phyloP scores from a whole-genome alignment of 805 yeast genomes.

The Ogataea ramenticola region DNA sequence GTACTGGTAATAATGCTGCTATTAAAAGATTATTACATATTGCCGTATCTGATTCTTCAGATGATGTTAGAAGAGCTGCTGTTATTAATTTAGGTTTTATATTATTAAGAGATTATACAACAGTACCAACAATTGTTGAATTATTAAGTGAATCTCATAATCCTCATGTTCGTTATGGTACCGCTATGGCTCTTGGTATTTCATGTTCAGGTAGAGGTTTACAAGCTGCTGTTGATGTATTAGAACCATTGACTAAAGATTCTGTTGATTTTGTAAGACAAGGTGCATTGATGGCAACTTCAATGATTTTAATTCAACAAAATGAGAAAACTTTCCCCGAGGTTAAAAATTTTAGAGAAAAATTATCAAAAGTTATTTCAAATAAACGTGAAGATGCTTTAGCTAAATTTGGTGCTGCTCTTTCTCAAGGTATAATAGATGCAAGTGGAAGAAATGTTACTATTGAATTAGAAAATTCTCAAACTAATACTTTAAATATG shows the following conservation, averaged over 20 bases:
- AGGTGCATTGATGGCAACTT: conserved; percentile 88
- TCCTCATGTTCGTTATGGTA: conserved; percentile 97
- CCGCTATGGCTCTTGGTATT: conserved; percentile 94
- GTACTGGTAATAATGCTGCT: conserved; percentile 87
- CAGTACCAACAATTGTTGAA: conserved; percentile 93
- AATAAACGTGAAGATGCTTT: conserved; percentile 94
- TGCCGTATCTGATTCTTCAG: conserved; percentile 95
- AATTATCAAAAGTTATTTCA: conserved; percentile 65
- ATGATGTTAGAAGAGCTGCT: conserved; percentile 94
- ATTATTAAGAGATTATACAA: conserved; percentile 80
- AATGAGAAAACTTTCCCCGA: conserved; percentile 79
- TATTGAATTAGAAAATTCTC: conserved; percentile 78
- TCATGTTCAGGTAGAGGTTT: conserved; percentile 94
- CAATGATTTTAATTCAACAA: conserved; percentile 85
- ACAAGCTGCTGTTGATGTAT: conserved; percentile 81
- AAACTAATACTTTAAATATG: conserved; percentile 84
- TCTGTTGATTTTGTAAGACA: conserved; percentile 96
- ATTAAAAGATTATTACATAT: conserved; percentile 79
- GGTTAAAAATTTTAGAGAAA: conserved; percentile 69
- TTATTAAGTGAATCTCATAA: conserved; percentile 89
- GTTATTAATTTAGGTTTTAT: conserved; percentile 89
- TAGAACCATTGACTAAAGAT: conserved; percentile 89
- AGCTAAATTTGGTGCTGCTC: conserved; percentile 95
- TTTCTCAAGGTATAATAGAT: conserved; percentile 95
- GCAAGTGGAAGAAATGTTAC: conserved; percentile 99